These are phyloP conservation scores for Strobilomyces echinocephalus DNA, from an alignment of 768 basidiomycete genomes.

Conservation along the genomic window DNA sequence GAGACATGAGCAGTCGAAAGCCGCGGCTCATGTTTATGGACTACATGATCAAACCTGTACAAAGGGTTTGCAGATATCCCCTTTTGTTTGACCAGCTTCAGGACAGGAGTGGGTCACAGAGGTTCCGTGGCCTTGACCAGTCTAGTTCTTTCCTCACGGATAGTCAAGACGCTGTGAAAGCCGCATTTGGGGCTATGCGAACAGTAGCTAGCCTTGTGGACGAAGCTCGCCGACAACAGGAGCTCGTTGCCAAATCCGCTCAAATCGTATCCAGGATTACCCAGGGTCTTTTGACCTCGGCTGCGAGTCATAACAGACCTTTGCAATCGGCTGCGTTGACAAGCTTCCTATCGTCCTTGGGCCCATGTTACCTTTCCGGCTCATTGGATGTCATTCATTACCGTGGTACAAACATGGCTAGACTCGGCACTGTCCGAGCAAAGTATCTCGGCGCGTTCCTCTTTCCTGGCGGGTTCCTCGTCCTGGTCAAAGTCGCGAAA, in stretches of 20 bases:
- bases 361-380: conserved; percentile 75
- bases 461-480: conserved; percentile 78
- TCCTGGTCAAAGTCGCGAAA: conserved; percentile 83
- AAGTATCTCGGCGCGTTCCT: conserved; percentile 91
- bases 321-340: conserved; percentile 40
- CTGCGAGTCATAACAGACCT: conserved; percentile 27
- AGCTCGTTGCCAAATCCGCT: conserved; percentile 59
- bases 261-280: conserved; percentile 66
- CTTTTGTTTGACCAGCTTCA: conserved; percentile 76
- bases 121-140: background rate
- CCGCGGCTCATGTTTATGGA: conserved; percentile 66
- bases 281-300: conserved; percentile 30
- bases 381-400: conserved; percentile 85
- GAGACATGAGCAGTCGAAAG: conserved; percentile 26
- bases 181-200: conserved; percentile 68
- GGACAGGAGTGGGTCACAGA: conserved; percentile 5
- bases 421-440: conserved; percentile 54
- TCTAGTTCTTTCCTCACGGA: background rate
- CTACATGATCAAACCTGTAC: conserved; percentile 96
- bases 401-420: conserved; percentile 40
- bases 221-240: conserved; percentile 67
- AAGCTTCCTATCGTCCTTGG: conserved; percentile 69
- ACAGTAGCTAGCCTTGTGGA: conserved; percentile 74
- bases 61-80: conserved; percentile 93
- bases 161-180: conserved; percentile 22